These are phyloP conservation scores for Tricholoma sp. DNA, from an alignment of 768 basidiomycete species.

Conservation along the genomic window DNA sequence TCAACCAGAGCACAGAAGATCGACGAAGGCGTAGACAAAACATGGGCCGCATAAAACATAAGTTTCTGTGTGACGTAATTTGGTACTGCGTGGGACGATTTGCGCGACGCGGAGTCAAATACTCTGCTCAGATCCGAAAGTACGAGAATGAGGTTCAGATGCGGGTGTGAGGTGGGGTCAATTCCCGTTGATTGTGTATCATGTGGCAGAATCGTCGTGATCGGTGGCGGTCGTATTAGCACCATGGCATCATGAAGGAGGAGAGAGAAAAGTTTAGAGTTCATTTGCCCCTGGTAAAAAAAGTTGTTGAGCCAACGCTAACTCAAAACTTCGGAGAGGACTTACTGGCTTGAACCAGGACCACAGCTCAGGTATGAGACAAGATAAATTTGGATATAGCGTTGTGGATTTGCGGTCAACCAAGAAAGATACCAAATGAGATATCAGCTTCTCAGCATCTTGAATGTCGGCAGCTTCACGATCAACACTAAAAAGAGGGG, in stretches of 20 bases:
- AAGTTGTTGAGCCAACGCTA: no score
- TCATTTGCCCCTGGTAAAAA: constrained; percentile 27
- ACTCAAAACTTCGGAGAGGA: not conserved
- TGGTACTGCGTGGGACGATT: constrained; percentile 4
- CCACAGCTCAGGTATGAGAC: constrained; percentile 59
- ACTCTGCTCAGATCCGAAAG: constrained; percentile 51
- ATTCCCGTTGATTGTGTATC: constrained; percentile 12
- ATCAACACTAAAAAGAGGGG: constrained; percentile 45
- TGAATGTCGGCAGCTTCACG: constrained; percentile 36
- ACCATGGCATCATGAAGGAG: constrained; percentile 51
- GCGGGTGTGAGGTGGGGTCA: constrained; percentile 32
- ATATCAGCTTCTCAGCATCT: constrained; percentile 44
- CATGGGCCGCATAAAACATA: constrained; percentile 63
- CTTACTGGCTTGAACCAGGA: constrained; percentile 53
- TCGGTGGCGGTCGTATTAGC: constrained; percentile 46
- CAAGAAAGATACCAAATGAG: constrained; percentile 60
- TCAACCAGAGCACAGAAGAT: constrained; percentile 37
- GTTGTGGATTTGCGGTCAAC: constrained; percentile 51
- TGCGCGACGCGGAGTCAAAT: constrained; percentile 22
- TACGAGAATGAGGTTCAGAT: constrained; percentile 36
- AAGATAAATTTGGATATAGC: constrained; percentile 44
- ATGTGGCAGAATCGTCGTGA: constrained; percentile 21
- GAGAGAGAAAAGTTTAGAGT: constrained; percentile 40
- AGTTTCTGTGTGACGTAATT: constrained; percentile 55
- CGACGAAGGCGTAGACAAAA: constrained; percentile 41